Evolutionary conservation across 257 asterid genomes (phyloP).

Genomic region (Solanum commersonii): DNA sequence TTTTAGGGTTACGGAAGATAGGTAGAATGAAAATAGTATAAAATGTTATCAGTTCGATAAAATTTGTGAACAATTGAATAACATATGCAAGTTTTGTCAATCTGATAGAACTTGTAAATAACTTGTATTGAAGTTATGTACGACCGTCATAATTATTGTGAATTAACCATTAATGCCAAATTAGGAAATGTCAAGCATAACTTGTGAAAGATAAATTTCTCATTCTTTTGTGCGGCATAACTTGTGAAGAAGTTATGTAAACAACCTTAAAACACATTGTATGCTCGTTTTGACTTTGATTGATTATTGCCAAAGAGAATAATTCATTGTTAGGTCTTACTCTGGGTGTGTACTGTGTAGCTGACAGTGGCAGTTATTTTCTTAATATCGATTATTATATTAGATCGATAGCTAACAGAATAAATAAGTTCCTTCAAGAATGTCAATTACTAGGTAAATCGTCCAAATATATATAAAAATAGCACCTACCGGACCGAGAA

Average conservation of each 20-base stretch:
- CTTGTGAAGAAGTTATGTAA: too few relatives aligned
- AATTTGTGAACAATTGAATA: neutral
- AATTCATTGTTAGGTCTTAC: neutral
- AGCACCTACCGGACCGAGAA: too few relatives aligned
- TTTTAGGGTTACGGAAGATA: neutral
- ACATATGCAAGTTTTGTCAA: fast-evolving
- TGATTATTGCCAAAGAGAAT: neutral
- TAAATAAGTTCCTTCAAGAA: neutral
- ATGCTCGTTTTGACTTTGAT: neutral
- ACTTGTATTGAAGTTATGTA: too few relatives aligned
- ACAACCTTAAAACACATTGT: too few relatives aligned
- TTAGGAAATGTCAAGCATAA: too few relatives aligned
- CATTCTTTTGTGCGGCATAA: too few relatives aligned
- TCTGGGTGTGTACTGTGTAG: neutral
- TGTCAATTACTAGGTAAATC: fast-evolving
- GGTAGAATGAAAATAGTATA: neutral
- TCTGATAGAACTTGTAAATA: neutral
- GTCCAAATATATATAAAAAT: too few relatives aligned
- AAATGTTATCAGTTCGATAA: neutral
- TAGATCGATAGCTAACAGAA: neutral
- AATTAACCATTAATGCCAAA: too few relatives aligned
- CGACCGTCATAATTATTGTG: too few relatives aligned
- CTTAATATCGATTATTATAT: too few relatives aligned
- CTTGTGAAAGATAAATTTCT: too few relatives aligned
- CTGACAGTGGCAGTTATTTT: neutral